Base-by-base conservation (phyloP, 2,329 filamentous ascomycete species). In the Harringtonia lauricola region DNA sequence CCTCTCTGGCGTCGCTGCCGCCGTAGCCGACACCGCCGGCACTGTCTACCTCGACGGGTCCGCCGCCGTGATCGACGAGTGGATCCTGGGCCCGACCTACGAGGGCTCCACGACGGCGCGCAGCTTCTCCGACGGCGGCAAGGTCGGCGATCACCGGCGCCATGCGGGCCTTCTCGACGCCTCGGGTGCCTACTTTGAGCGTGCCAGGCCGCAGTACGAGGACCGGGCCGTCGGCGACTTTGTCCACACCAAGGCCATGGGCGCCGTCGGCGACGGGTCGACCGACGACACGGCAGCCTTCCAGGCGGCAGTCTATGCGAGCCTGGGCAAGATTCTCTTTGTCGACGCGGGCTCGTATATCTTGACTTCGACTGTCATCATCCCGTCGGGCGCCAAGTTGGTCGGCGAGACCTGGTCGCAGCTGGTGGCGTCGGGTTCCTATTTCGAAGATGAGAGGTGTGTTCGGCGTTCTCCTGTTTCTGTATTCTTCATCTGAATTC, bases 331-430 rank as follows among this genome's bases (percentile, higher is more conserved):
- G 33, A 60, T 74, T 26, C 14, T 54, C 7, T 55, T 49, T 31
- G 28, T 47, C 29, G 36, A 42, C 8, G 24, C 40, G 18, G 55
- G 54, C 21, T 42, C 45, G 2, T 57, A 57, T 18, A 57, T 71
- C 13, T 58, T 78, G 34, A 67, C 63, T 3, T 57, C 59, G 37
- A 79, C 74, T 2, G 58, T 79, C 35, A 63, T 62, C 18, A 61
- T 79, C 14, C 74, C 74, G 0, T 71, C 71, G 55, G 70, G 76
- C 46, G 72, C 81, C 59, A 76, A 74, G 57, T 81, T 86, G 48
- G 75, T 75, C 19, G 82, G 82, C 50, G 79, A 85, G 56, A 72
- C 82, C 51, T 86, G 79, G 79, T 76, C 81, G 10, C 62, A 83
- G 48, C 73, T 86, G 56, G 76, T 84, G 64, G 68, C 72, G 19